A percentile compares a stretch with the other conserved stretches of the same genome.
Evolutionary conservation across 768 basidiomycete genomes (phyloP).

Genomic region (Podaxis carcinomalis): DNA sequence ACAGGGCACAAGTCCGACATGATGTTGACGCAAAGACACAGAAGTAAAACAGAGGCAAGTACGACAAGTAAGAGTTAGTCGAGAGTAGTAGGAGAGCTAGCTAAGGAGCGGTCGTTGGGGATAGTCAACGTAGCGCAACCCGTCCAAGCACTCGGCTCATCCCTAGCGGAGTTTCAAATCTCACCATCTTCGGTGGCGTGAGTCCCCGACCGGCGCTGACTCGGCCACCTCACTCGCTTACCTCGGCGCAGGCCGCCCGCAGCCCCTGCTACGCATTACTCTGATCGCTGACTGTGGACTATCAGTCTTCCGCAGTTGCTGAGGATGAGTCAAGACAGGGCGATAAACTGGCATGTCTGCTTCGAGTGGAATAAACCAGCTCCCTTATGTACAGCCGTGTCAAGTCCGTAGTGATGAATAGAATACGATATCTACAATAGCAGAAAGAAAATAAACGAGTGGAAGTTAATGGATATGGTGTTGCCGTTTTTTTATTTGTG

Average conservation of each 20-base stretch:
- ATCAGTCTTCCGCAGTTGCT: not conserved
- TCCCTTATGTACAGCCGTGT: not conserved
- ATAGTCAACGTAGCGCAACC: constrained; percentile 1
- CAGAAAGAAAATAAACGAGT: not conserved
- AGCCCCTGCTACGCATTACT: not conserved
- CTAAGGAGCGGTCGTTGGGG: constrained; percentile 1
- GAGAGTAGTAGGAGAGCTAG: not conserved
- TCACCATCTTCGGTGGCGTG: not conserved
- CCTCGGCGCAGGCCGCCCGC: not conserved
- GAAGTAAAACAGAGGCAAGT: not conserved
- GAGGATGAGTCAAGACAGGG: not conserved
- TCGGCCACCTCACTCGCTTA: not conserved
- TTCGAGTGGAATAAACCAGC: not conserved
- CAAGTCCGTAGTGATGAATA: not conserved
- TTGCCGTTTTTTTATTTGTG: not conserved
- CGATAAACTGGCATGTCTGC: not conserved
- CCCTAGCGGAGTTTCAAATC: constrained; percentile 10
- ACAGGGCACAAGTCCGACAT: constrained; percentile 88
- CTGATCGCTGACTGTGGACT: not conserved
- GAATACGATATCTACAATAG: not conserved
- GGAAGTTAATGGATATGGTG: not conserved
- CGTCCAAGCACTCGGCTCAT: not conserved
- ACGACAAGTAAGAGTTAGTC: not conserved
- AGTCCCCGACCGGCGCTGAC: not conserved
- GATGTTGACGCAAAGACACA: not conserved